These are phyloP conservation scores for Wickerhamomyces bisporus DNA, from an alignment of 805 yeast genomes.

Conservation along the genomic window DNA sequence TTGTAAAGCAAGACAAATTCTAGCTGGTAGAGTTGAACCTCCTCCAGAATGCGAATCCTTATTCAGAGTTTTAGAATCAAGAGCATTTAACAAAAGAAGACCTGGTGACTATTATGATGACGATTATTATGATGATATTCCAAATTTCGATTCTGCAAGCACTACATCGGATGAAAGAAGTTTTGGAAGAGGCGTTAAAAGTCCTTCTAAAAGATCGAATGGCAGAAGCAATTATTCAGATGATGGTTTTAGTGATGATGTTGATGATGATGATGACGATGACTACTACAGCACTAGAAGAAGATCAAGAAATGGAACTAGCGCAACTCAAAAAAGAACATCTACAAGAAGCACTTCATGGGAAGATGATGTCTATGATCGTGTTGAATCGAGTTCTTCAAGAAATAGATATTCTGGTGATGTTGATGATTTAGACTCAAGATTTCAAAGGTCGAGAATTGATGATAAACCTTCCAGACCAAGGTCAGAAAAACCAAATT, in stretches of 20 bases:
- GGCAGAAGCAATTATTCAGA: conserved; percentile 17
- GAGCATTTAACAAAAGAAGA: conserved; percentile 66
- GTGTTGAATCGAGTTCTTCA: conserved; percentile 27
- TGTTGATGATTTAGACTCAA: conserved; percentile 34
- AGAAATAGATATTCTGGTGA: conserved; percentile 15
- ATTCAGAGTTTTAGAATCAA: conserved; percentile 78
- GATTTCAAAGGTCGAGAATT: conserved; percentile 35
- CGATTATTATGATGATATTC: conserved; percentile 67
- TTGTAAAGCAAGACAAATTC: conserved; percentile 82
- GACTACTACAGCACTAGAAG: conserved; percentile 30
- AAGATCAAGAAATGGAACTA: conserved; percentile 15
- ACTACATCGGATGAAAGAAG: conserved; percentile 6
- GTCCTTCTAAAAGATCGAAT: conserved; percentile 17
- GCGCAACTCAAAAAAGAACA: conserved; percentile 6
- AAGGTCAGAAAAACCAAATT: conserved; percentile 36
- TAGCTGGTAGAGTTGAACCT: conserved; percentile 83
- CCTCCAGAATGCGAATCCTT: conserved; percentile 89
- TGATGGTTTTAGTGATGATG: conserved; percentile 31
- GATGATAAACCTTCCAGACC: conserved; percentile 37
- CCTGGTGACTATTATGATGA: conserved; percentile 42
- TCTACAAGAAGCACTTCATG: conserved; percentile 45
- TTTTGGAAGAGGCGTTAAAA: conserved; percentile 9
- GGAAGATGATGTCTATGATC: conserved; percentile 87
- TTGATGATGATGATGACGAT: conserved; percentile 41
- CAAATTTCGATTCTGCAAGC: conserved; percentile 20